These are phyloP conservation scores for Fonsecaea pugnacius DNA, from an alignment of 2,329 filamentous ascomycete species.

Conservation along the genomic window DNA sequence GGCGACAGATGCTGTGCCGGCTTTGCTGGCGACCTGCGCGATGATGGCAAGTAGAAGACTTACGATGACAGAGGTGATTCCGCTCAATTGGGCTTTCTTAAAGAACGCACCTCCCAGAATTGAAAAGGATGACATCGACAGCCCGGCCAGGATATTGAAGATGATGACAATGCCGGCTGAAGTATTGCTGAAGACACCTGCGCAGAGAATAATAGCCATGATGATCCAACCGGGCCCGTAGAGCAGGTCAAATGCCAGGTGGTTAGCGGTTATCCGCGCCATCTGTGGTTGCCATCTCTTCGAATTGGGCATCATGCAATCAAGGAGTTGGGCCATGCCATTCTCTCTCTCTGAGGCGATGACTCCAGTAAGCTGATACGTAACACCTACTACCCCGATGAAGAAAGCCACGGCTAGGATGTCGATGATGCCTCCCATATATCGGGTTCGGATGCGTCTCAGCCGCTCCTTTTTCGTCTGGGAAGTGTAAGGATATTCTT, in stretches of 20 bases:
- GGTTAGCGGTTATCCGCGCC: slow-evolving; percentile 76
- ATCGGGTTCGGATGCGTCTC: slow-evolving; percentile 67
- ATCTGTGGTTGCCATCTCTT: slow-evolving; percentile 76
- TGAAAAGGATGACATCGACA: slow-evolving; percentile 78
- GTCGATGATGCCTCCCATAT: slow-evolving; percentile 74
- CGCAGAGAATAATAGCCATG: slow-evolving; percentile 67
- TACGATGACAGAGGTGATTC: slow-evolving; percentile 75
- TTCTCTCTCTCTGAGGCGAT: slow-evolving; percentile 83
- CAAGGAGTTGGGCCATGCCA: slow-evolving; percentile 85
- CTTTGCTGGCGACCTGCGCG: slow-evolving; percentile 72
- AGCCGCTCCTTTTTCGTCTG: slow-evolving; percentile 69
- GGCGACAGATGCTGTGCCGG: slow-evolving; percentile 66
- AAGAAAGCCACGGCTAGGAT: slow-evolving; percentile 80
- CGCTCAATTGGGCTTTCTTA: slow-evolving; percentile 82
- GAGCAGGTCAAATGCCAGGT: slow-evolving; percentile 77
- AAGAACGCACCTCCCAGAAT: slow-evolving; percentile 83
- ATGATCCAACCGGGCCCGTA: slow-evolving; percentile 85
- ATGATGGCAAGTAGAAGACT: slow-evolving; percentile 79
- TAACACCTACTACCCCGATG: slow-evolving; percentile 76
- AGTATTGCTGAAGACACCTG: slow-evolving; percentile 68
- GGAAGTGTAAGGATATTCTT: slow-evolving; percentile 78
- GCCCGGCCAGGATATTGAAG: slow-evolving; percentile 75
- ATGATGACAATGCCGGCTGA: slow-evolving; percentile 69
- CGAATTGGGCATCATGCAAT: slow-evolving; percentile 85
- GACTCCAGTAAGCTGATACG: slow-evolving; percentile 84